Evolutionary conservation across 768 basidiomycete genomes (phyloP).

Genomic region (Serendipita sp.): DNA sequence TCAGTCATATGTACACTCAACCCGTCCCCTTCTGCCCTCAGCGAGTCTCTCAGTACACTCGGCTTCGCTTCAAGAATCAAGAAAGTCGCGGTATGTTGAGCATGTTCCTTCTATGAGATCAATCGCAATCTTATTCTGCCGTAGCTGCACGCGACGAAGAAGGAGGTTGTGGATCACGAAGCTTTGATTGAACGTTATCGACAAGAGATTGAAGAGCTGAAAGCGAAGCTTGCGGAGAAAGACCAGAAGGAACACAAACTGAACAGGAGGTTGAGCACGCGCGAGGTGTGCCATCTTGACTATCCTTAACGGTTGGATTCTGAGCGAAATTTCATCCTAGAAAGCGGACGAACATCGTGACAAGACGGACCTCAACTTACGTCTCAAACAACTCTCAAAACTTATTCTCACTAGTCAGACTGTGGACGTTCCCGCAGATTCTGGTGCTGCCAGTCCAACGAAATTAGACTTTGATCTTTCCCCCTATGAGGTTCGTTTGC

Average conservation of each 20-base stretch:
- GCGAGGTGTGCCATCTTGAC: constrained; percentile 22
- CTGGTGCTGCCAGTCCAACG: constrained; percentile 51
- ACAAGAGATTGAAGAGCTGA: constrained; percentile 85
- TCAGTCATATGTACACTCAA: constrained; percentile 94
- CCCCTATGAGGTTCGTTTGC: constrained; percentile 37
- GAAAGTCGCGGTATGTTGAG: constrained; percentile 49
- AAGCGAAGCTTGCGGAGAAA: constrained; percentile 48
- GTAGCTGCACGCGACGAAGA: constrained; percentile 73
- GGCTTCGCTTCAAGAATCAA: constrained; percentile 86
- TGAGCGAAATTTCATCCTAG: constrained; percentile 20
- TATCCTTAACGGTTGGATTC: background rate
- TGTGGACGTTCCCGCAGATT: constrained; percentile 53
- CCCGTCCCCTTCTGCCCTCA: constrained; percentile 58
- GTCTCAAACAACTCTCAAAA: constrained; percentile 70
- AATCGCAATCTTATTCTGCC: background rate
- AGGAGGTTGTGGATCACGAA: constrained; percentile 83
- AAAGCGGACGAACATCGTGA: constrained; percentile 75
- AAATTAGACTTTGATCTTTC: constrained; percentile 86
- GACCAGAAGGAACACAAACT: constrained; percentile 43
- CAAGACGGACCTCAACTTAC: constrained; percentile 62
- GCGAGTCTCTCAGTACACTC: constrained; percentile 77
- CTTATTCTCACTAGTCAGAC: constrained; percentile 74
- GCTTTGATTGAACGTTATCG: constrained; percentile 87
- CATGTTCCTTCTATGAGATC: background rate
- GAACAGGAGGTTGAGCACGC: constrained; percentile 33